Evolutionary conservation across 2,329 filamentous ascomycete genomes (phyloP), one percentile per base, ranked within the genome.

Genomic region (Stachybotrys chartarum): DNA sequence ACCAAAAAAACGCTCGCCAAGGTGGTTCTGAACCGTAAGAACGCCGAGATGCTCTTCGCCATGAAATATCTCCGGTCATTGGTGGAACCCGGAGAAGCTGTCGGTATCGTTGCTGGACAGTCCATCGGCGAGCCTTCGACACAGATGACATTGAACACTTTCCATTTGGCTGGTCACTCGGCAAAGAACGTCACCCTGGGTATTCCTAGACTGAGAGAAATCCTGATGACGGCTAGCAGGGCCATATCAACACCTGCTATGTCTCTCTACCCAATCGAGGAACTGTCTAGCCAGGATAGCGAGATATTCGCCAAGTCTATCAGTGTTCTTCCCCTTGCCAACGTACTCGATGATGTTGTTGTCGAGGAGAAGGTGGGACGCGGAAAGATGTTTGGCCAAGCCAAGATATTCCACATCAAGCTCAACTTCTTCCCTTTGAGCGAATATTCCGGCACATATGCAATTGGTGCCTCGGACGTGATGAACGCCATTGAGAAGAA

Each of bases 141-240:
- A 11, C 94, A 99, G 72, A 99, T 99, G 95, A 99, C 95, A 7
- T 78, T 99, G 55, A 99, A 99, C 75, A 99, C 95, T 31, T 99
- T 99, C 83, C 94, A 99, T 82, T 90, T 99, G 83, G 94, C 94
- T 72, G 94, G 94, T 67, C 93, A 97, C 78, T 92, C 94, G 18
- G 88, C 94, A 32, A 97, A 97, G 80, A 99, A 99, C 81, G 95
- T 99, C 68, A 99, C 94, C 1, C 83, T 97, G 18, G 94, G 94
- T 90, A 97, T 99, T 68, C 94, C 94, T 57, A 91, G 94, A 75
- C 81, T 99, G 18, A 83, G 94, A 75, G 94, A 99, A 81, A 97
- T 99, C 64, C 83, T 99, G 61, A 99, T 99, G 94, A 97, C 94
- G 51, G 94, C 94, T 30, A 94, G 90, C 68, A 83, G 86, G 53